Base-by-base conservation (phyloP, 768 basidiomycete species). In the Russula sp. region DNA sequence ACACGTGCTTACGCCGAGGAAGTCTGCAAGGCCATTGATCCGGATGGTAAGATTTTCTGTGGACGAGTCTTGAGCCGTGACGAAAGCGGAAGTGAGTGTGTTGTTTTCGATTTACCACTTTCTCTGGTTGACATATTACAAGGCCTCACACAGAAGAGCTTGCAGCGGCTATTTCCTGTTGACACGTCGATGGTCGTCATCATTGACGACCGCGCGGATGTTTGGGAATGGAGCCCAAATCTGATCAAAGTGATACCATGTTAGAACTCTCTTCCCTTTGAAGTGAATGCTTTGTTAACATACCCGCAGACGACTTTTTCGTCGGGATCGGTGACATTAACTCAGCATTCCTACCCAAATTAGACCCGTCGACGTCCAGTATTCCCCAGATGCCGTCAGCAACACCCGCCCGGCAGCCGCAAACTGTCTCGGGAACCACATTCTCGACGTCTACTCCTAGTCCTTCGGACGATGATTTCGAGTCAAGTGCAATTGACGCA, bases 121-220 rank as follows among this genome's bases (percentile, higher is more conserved):
- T 48, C 28, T 26, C 54, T 32, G 14, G 13, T 42, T 68, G 50
- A 68, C 26, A 24, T 61, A 36, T 50, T 57, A 34, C 53, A 52
- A 38, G 30, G 34, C 24, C 49, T 59, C 69, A 95, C 91, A 20
- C 88, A 92, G 74, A 99, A 99, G 76, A 92, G 87, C 72, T 76
- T 99, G 26, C 87, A 93, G 73, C 82, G 97, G 32, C 76, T 99
- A 54, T 99, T 99, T 73, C 97, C 97, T 7, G 94, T 92, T 62
- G 96, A 98, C 75, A 94, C 92, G 44, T 94, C 92, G 28, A 99
- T 97, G 96, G 96, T 98, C 1, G 96, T 98, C 69, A 91, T 99
- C 70, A 98, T 99, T 63, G 97, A 99, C 75, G 97, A 99, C 76
- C 87, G 97, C 28, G 90, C 93, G 4, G 97, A 99, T 72, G 96